These are phyloP conservation scores for Pulveroboletus sp. DNA, from an alignment of 768 basidiomycete genomes.

Conservation along the genomic window DNA sequence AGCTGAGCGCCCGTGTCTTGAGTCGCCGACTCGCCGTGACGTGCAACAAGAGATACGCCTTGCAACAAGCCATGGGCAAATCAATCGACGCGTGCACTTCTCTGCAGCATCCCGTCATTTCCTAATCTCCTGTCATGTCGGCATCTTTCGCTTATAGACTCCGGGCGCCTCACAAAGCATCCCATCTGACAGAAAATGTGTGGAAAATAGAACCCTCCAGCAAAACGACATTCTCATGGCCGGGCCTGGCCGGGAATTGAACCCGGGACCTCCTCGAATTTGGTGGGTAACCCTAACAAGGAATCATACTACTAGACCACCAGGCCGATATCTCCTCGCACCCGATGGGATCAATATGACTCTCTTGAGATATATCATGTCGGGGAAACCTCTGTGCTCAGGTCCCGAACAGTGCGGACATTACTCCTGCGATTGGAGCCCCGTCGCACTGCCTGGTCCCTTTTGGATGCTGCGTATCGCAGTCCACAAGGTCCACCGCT, in stretches of 20 bases:
- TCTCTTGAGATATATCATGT: neutral
- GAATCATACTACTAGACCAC: constrained; percentile 68
- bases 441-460: too few relatives aligned
- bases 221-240: constrained; percentile 2
- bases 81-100: constrained; percentile 17
- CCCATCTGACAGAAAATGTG: neutral
- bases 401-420: neutral
- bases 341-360: neutral
- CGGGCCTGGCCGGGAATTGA: constrained; percentile 82
- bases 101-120: constrained; percentile 25
- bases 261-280: constrained; percentile 77
- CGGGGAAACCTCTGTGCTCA: too few relatives aligned
- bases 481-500: too few relatives aligned
- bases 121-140: constrained; percentile 20
- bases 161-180: neutral
- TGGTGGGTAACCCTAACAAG: constrained; percentile 47
- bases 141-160: constrained; percentile 29
- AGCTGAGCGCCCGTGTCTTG: neutral
- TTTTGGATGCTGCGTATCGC: too few relatives aligned
- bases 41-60: neutral
- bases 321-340: constrained; percentile 36
- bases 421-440: too few relatives aligned
- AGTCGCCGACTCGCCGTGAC: neutral
- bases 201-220: neutral
- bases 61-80: constrained; percentile 9